Evolutionary conservation across 106 monocot genomes (phyloP).

Genomic region (Acanthochlamys bracteata): DNA sequence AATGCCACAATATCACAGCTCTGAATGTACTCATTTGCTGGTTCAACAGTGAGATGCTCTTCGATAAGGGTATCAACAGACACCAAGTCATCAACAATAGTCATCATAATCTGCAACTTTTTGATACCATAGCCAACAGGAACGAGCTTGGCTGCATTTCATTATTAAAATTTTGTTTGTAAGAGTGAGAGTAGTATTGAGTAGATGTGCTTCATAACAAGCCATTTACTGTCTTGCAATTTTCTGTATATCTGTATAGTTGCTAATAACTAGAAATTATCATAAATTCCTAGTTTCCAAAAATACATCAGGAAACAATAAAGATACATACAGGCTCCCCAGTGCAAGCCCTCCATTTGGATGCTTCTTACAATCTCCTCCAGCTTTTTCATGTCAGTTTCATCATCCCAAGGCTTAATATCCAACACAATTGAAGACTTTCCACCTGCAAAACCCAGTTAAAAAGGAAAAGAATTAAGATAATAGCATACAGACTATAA

Average conservation of each 20-base stretch:
- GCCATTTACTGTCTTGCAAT: too few relatives aligned
- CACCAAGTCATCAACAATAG: conserved; percentile 86
- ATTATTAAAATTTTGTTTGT: background rate
- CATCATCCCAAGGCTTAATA: conserved; percentile 98
- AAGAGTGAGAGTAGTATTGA: background rate
- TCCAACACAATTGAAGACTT: conserved; percentile 94
- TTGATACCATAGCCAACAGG: conserved; percentile 98
- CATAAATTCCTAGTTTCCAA: too few relatives aligned
- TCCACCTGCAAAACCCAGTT: conserved; percentile 40
- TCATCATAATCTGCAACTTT: conserved; percentile 95
- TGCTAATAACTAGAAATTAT: too few relatives aligned
- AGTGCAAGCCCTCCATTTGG: conserved; percentile 78
- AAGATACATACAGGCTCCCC: conserved; percentile 75
- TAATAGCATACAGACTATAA: too few relatives aligned
- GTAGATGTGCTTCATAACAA: background rate
- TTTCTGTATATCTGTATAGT: too few relatives aligned
- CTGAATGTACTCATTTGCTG: conserved; percentile 80
- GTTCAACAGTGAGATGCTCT: conserved; percentile 58
- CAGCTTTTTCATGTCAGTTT: conserved; percentile 92
- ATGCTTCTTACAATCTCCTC: conserved; percentile 80
- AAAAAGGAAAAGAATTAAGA: background rate
- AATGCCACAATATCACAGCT: conserved; percentile 97
- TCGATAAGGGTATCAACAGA: conserved; percentile 82
- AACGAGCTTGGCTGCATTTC: conserved; percentile 73
- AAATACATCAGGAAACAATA: too few relatives aligned